A percentile compares a stretch with the other conserved stretches of the same genome.
phyloP scores from a whole-genome alignment of 306 rosid species.

The Rosa chinensis region DNA sequence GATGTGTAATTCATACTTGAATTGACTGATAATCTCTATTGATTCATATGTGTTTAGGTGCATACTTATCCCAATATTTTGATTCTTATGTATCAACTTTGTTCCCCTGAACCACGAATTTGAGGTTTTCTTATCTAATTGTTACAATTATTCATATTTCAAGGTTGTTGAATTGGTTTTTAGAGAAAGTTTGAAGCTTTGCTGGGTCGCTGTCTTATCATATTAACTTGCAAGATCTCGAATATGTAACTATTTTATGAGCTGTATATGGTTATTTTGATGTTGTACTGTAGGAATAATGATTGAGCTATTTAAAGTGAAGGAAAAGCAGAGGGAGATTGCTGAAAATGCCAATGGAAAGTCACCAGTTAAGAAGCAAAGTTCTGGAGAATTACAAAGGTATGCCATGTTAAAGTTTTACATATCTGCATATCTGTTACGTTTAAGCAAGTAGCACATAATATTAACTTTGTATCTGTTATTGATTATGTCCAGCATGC shows the following conservation, averaged over 20 bases:
- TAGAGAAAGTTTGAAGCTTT: too few species aligned
- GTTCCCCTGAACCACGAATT: too few species aligned
- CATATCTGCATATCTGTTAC: not conserved
- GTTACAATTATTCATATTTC: too few species aligned
- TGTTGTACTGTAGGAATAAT: constrained; percentile 38
- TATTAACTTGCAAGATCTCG: not conserved
- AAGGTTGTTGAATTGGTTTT: too few species aligned
- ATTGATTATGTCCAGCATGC: too few species aligned
- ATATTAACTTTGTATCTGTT: not conserved
- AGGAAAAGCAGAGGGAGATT: constrained; percentile 56
- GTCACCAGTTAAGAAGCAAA: constrained; percentile 35
- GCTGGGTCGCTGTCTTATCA: not conserved
- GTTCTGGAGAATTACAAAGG: constrained; percentile 61
- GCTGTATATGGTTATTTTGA: not conserved
- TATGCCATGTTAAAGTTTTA: not conserved
- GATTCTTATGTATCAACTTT: too few species aligned
- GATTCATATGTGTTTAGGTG: too few species aligned
- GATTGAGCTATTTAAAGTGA: constrained; percentile 58
- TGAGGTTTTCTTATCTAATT: too few species aligned
- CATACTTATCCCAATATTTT: too few species aligned
- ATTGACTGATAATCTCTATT: too few species aligned
- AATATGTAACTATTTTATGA: not conserved
- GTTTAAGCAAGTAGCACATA: not conserved
- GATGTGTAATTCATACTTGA: too few species aligned
- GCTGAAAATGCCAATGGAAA: constrained; percentile 51